phyloP scores from a whole-genome alignment of 768 basidiomycete species.

The Sarcodon sp. region DNA sequence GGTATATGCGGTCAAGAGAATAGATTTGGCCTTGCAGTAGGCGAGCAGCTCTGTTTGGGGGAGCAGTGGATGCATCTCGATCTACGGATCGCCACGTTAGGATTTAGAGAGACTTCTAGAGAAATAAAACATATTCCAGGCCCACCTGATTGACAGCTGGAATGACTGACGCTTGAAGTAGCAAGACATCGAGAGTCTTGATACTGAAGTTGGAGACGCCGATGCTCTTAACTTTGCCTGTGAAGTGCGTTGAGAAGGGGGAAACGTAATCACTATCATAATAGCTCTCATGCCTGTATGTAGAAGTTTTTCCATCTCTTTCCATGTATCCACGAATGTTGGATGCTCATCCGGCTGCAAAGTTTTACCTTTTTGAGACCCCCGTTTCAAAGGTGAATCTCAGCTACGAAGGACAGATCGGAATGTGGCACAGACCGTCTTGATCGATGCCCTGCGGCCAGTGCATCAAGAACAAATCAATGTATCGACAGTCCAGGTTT shows the following conservation, averaged over 20 bases:
- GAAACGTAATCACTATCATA: no score
- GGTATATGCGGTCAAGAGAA: slow-evolving; percentile 34
- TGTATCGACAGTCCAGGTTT: slow-evolving; percentile 16
- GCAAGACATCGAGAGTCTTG: slow-evolving; percentile 24
- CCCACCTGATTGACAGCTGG: slow-evolving; percentile 24
- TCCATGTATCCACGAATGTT: slow-evolving; percentile 17
- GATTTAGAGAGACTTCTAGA: no score
- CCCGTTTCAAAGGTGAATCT: slow-evolving; percentile 11
- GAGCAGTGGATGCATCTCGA: slow-evolving; percentile 32
- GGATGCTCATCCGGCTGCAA: slow-evolving; percentile 8
- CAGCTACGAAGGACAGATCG: slow-evolving; percentile 16
- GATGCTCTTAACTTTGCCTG: slow-evolving; percentile 33
- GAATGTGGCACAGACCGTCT: no score
- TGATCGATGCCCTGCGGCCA: no score
- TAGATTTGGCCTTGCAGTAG: slow-evolving; percentile 36
- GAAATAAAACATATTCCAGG: slow-evolving; percentile 7
- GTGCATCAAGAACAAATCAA: slow-evolving; percentile 10
- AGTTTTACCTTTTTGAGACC: background rate
- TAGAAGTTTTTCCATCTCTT: slow-evolving; percentile 34
- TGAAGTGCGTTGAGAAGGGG: no score
- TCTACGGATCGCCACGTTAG: no score
- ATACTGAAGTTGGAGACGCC: slow-evolving; percentile 51
- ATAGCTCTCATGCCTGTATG: slow-evolving; percentile 10
- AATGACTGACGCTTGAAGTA: slow-evolving; percentile 16
- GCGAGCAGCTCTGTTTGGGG: slow-evolving; percentile 31